Base-by-base conservation (phyloP, 2,329 filamentous ascomycete species). In the Verticillium albo-atrum region DNA sequence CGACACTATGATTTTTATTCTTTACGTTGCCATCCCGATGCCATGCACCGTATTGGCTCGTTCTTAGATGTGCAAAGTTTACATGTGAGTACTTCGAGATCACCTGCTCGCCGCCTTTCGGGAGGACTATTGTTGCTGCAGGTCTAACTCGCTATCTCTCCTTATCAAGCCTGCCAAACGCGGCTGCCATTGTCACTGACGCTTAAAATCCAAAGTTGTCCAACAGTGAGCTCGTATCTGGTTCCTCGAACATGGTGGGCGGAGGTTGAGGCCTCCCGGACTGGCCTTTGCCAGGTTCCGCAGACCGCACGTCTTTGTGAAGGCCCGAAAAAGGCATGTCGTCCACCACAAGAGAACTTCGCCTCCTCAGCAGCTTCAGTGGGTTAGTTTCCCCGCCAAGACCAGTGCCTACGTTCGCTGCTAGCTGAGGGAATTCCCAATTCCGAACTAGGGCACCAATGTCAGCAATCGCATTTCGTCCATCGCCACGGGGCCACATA, bases 121-220 rank as follows among this genome's bases (percentile, higher is more conserved):
- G n/a, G n/a, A n/a, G n/a, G n/a, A n/a, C n/a, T n/a, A n/a, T n/a
- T n/a, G n/a, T n/a, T n/a, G n/a, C n/a, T n/a, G n/a, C n/a, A n/a
- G n/a, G n/a, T n/a, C n/a, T n/a, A n/a, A n/a, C n/a, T n/a, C n/a
- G n/a, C n/a, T n/a, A n/a, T n/a, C n/a, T n/a, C n/a, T n/a, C n/a
- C n/a, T n/a, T n/a, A n/a, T n/a, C n/a, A n/a, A n/a, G n/a, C n/a
- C n/a, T n/a, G n/a, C n/a, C n/a, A n/a, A n/a, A n/a, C n/a, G n/a
- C n/a, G n/a, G n/a, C n/a, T n/a, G n/a, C n/a, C n/a, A n/a, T n/a
- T n/a, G n/a, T n/a, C n/a, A 12, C 42, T 25, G 20, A 12, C 20
- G 20, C 42, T 67, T 67, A 98, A 71, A 98, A 95, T 1, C 94
- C 94, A 82, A 98, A 98, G 72, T 85, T 93, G 79, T 98, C 94